Evolutionary conservation across 2,329 filamentous ascomycete genomes (phyloP), one percentile per base, ranked within the genome.

Genomic region (Scorias spongiosa): DNA sequence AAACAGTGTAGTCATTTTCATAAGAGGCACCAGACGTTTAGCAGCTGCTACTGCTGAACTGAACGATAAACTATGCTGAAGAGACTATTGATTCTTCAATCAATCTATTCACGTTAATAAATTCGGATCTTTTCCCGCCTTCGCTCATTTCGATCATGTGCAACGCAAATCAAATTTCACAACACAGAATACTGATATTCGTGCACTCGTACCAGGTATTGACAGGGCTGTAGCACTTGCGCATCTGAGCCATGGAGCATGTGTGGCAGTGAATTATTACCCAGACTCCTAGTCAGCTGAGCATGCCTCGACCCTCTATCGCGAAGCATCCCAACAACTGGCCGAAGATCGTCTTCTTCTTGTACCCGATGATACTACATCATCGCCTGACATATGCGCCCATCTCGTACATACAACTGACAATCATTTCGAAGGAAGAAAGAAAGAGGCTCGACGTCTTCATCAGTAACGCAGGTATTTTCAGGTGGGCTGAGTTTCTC

Each of bases 391-490:
- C 47, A 88, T 85, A 0, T 84, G 83, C 8, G 66, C 70, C 38
- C 66, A 72, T 26, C 72, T 94, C 18, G 79, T 94, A 5, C 64
- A 67, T 10, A 69, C 72, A 50, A 79, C 81, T 0, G 80, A 88
- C 1, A 61, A 72, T 46, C 64, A 66, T 46, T 81, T 77, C 58
- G 69, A 71, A 11, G 12, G 15, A n/a, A n/a, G 32, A 3, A 40
- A 20, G 17, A 5, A n/a, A n/a, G 12, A 58, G 66, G 32, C 45
- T 72, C 34, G 67, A 73, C 63, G 69, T 93, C 6, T 89, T 89
- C 62, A 82, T 94, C 26, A 84, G 79, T 61, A 94, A 94, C 66
- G 87, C 87, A 3, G 87, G 87, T 6, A 75, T 94, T 46, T 94
- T 86, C 69, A 75, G 83, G 50, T 95, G 95, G 63, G 80, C 81